phyloP scores from a whole-genome alignment of 495 filamentous ascomycete genomes.

The Margaritispora aquatica region DNA sequence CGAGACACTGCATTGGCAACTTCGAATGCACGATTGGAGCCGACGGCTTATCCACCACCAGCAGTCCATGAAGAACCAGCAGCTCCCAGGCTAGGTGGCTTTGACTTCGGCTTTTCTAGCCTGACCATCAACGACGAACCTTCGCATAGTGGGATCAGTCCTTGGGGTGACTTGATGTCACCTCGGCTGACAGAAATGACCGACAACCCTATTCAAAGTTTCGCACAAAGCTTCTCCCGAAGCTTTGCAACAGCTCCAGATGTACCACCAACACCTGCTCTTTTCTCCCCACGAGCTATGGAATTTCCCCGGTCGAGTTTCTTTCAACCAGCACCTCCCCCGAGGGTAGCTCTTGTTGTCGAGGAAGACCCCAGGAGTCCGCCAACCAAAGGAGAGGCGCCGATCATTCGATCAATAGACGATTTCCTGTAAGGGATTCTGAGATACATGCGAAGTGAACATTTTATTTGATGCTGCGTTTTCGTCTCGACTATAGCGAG shows the following conservation, averaged over 20 bases:
- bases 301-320: slow-evolving; percentile 45
- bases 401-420: slow-evolving; percentile 62
- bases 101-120: slow-evolving; percentile 22
- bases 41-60: too few relatives aligned
- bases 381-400: slow-evolving; percentile 54
- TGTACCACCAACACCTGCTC: slow-evolving; percentile 9
- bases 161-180: slow-evolving; percentile 37
- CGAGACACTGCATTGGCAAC: slow-evolving; percentile 7
- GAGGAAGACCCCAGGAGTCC: slow-evolving; percentile 58
- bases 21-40: background rate
- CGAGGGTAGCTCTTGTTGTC: slow-evolving; percentile 19
- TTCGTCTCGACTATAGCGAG: too few relatives aligned
- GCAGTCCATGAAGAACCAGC: slow-evolving; percentile 4
- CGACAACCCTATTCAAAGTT: slow-evolving; percentile 37
- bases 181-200: slow-evolving; percentile 47
- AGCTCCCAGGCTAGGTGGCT: slow-evolving; percentile 6
- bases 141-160: slow-evolving; percentile 1
- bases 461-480: too few relatives aligned
- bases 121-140: slow-evolving; percentile 3
- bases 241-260: slow-evolving; percentile 11
- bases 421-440: slow-evolving; percentile 31
- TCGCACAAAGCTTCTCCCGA: slow-evolving; percentile 15
- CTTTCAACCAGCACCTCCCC: slow-evolving; percentile 32
- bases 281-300: slow-evolving; percentile 43
- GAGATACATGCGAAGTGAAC: too few relatives aligned